Evolutionary conservation across 176 grass and related monocot genomes (phyloP).

Genomic region (Lolium perenne): DNA sequence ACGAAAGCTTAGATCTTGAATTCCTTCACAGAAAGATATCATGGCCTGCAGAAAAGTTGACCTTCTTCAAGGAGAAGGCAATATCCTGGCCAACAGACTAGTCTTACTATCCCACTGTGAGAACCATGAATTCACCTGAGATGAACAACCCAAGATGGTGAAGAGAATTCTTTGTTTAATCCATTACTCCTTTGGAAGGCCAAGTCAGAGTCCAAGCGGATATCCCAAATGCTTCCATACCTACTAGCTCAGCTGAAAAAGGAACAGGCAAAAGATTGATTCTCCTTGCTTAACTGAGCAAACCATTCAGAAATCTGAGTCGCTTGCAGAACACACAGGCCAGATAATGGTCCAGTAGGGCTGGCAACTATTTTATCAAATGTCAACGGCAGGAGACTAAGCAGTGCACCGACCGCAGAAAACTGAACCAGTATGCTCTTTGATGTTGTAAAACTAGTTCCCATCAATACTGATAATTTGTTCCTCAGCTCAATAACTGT

Average conservation of each 20-base stretch:
- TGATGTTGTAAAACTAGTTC: constrained; percentile 43
- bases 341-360: constrained; percentile 37
- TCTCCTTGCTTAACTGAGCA: constrained; percentile 72
- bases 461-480: constrained; percentile 56
- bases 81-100: not conserved
- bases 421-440: constrained; percentile 63
- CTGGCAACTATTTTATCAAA: constrained; percentile 59
- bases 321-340: constrained; percentile 33
- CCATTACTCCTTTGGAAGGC: not conserved
- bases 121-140: not conserved
- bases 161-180: not conserved
- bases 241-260: constrained; percentile 44
- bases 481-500: constrained; percentile 59
- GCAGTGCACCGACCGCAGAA: constrained; percentile 58
- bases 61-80: not conserved
- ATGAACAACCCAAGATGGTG: constrained; percentile 25
- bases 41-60: not conserved
- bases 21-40: constrained; percentile 18
- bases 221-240: not conserved
- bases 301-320: constrained; percentile 77
- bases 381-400: constrained; percentile 72
- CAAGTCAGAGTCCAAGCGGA: not conserved
- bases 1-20: not conserved
- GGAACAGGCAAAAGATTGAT: constrained; percentile 46
- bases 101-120: not conserved